A percentile compares a stretch with the other conserved stretches of the same genome.
Conservation (phyloP, 192 early-diverging fungal species). For the Coemansia sp. region DNA sequence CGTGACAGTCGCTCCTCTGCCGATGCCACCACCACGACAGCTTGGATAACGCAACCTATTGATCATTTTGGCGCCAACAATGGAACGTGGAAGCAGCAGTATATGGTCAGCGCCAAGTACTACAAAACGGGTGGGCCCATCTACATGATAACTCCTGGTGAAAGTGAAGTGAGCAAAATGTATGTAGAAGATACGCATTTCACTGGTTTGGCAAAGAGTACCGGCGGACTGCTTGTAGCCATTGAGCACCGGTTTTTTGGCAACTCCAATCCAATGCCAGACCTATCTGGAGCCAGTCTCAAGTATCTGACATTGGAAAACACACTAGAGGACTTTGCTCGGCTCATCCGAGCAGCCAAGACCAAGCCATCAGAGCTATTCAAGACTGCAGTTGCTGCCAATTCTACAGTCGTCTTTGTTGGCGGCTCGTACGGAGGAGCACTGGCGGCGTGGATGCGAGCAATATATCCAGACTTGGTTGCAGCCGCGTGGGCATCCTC, state of each 20-base stretch:
- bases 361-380: constrained; percentile 8
- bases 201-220: constrained; percentile 46
- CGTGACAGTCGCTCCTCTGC: background rate
- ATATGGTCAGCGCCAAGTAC: constrained; percentile 26
- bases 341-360: constrained; percentile 21
- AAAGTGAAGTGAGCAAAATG: constrained; percentile 7
- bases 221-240: constrained; percentile 54
- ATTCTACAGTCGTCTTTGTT: constrained; percentile 40
- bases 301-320: constrained; percentile 31
- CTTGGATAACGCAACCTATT: constrained; percentile 28
- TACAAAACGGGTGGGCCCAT: constrained; percentile 42
- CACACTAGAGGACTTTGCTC: constrained; percentile 29
- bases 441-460: constrained; percentile 71
- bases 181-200: constrained; percentile 17
- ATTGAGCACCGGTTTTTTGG: constrained; percentile 66
- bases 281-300: constrained; percentile 34
- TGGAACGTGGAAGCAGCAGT: constrained; percentile 26
- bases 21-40: constrained; percentile 4
- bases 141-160: constrained; percentile 27
- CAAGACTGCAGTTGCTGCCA: constrained; percentile 2
- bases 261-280: constrained; percentile 50
- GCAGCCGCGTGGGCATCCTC: constrained; percentile 67
- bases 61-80: constrained; percentile 36
- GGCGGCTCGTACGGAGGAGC: constrained; percentile 73
- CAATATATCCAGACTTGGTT: constrained; percentile 59